These are phyloP conservation scores for Cyberlindnera mrakii DNA, from an alignment of 805 yeast genomes.

Conservation along the genomic window DNA sequence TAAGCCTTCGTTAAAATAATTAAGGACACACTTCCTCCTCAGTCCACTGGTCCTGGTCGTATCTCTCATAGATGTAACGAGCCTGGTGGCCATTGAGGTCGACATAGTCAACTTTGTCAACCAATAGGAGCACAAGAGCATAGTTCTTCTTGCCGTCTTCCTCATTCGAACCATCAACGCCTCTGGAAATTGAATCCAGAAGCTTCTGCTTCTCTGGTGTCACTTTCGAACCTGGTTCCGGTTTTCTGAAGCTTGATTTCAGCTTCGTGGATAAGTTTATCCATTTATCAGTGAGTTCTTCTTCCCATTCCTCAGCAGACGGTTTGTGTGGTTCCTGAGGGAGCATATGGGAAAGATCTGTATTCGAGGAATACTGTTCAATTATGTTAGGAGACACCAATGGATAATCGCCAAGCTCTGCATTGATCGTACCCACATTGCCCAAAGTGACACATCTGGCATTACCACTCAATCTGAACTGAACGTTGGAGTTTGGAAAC, in stretches of 20 bases:
- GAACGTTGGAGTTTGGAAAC: slow-evolving; percentile 55
- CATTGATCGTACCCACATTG: slow-evolving; percentile 9
- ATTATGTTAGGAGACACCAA: slow-evolving; percentile 25
- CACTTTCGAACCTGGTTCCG: slow-evolving; percentile 60
- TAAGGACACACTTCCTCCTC: slow-evolving; percentile 77
- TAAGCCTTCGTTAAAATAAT: not conserved
- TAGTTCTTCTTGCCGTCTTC: slow-evolving; percentile 57
- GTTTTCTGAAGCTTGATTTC: slow-evolving; percentile 65
- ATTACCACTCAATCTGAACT: slow-evolving; percentile 66
- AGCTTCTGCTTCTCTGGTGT: slow-evolving; percentile 47
- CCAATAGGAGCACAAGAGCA: slow-evolving; percentile 61
- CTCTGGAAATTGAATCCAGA: slow-evolving; percentile 68
- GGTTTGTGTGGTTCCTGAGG: slow-evolving; percentile 28
- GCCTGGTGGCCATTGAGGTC: slow-evolving; percentile 49
- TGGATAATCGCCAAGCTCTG: slow-evolving; percentile 22
- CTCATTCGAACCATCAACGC: slow-evolving; percentile 74
- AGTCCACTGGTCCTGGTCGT: slow-evolving; percentile 58
- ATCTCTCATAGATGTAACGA: slow-evolving; percentile 48
- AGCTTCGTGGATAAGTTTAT: slow-evolving; percentile 46
- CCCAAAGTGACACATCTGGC: slow-evolving; percentile 40
- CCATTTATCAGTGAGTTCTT: slow-evolving; percentile 64
- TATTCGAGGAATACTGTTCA: slow-evolving; percentile 16
- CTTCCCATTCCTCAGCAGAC: slow-evolving; percentile 53
- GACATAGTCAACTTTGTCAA: slow-evolving; percentile 64
- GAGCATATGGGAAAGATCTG: slow-evolving; percentile 26